Evolutionary conservation across 2,329 filamentous ascomycete species (phyloP).

Genomic region (Fusarium redolens): DNA sequence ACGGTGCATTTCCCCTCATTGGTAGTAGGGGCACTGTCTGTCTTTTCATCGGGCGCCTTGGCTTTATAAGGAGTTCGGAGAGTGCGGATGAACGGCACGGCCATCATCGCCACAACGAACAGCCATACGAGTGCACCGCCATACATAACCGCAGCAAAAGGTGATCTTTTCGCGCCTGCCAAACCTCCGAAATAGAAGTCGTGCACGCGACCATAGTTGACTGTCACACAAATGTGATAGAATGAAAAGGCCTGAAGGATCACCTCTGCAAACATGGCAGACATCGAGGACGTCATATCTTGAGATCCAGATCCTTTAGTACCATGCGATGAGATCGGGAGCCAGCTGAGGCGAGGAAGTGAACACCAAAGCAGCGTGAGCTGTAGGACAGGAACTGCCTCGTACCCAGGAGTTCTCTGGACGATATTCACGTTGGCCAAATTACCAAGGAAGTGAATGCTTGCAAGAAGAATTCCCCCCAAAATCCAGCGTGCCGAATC

Average conservation of each 20-base stretch:
- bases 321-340: not conserved
- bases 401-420: constrained; percentile 1
- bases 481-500: not conserved
- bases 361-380: constrained; percentile 17
- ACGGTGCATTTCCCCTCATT: no score
- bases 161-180: not conserved
- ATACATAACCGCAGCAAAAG: constrained; percentile 13
- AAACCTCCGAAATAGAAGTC: constrained; percentile 2
- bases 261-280: not conserved
- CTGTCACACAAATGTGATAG: constrained; percentile 2
- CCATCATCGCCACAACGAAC: not conserved
- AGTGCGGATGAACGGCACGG: not conserved
- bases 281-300: not conserved
- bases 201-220: constrained; percentile 1
- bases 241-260: not conserved
- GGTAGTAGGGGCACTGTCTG: no score
- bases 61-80: no score
- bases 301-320: not conserved
- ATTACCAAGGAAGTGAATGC: not conserved
- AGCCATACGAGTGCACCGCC: constrained; percentile 19
- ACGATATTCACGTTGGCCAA: not conserved
- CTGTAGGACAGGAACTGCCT: not conserved
- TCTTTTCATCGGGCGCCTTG: no score
- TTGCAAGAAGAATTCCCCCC: not conserved
- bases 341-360: constrained; percentile 17